Percentiles rank a stretch among this genome's conserved stretches.
These are phyloP conservation scores for Coemansia reversa DNA, from an alignment of 192 early-diverging fungal species.

Conservation along the genomic window DNA sequence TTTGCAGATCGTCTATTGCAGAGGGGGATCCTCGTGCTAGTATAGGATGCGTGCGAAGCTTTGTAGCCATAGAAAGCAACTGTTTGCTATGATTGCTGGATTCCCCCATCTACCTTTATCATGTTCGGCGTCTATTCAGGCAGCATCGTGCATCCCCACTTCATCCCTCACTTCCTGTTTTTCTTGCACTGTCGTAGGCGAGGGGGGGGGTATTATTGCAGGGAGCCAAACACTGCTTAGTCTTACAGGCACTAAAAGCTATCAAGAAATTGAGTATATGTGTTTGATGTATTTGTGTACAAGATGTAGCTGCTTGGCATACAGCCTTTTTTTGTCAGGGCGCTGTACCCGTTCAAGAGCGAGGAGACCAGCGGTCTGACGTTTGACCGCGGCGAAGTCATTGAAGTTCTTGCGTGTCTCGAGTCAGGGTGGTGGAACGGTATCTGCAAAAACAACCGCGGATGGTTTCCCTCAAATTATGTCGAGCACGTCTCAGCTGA, in stretches of 20 bases:
- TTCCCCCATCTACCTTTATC: slow-evolving; percentile 16
- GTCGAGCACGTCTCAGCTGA: slow-evolving; percentile 62
- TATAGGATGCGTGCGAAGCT: slow-evolving; percentile 9
- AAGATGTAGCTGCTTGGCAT: slow-evolving; percentile 31
- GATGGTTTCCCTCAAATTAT: slow-evolving; percentile 92
- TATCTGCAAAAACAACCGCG: slow-evolving; percentile 69
- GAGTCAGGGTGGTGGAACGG: slow-evolving; percentile 99
- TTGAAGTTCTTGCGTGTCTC: slow-evolving; percentile 86
- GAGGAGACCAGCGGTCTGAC: slow-evolving; percentile 74
- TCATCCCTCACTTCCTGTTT: background rate
- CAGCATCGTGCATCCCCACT: background rate
- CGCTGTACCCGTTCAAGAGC: slow-evolving; percentile 86
- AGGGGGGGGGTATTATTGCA: background rate
- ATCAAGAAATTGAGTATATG: background rate
- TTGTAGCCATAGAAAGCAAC: slow-evolving; percentile 10
- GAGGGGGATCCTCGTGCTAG: slow-evolving; percentile 22
- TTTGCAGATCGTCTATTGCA: slow-evolving; percentile 47
- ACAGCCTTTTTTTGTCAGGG: slow-evolving; percentile 59
- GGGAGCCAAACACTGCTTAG: background rate
- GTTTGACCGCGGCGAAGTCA: slow-evolving; percentile 82
- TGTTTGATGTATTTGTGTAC: background rate
- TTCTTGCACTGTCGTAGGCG: background rate
- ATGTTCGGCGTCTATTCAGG: slow-evolving; percentile 15
- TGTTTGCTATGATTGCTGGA: slow-evolving; percentile 27
- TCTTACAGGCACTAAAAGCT: slow-evolving; percentile 5